Percentiles rank a stretch among this genome's conserved stretches.
Evolutionary conservation across 2,329 filamentous ascomycete species (phyloP).

Genomic region (Hypoxylon sp.): DNA sequence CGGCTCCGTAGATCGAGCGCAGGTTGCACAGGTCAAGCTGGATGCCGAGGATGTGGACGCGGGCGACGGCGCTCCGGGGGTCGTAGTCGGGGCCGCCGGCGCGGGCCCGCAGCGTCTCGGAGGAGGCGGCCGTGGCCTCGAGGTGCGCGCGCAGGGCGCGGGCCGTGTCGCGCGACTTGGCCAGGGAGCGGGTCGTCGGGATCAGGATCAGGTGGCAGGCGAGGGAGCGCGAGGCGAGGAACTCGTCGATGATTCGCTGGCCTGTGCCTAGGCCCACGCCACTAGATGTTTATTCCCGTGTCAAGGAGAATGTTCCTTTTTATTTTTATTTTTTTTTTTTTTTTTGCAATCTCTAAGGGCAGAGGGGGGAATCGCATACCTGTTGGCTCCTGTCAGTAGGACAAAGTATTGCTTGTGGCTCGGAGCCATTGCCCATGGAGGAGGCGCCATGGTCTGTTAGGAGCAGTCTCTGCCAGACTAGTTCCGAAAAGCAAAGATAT

Average conservation of each 20-base stretch:
- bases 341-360: neutral
- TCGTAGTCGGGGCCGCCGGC: slow-evolving; percentile 54
- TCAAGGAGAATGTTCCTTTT: slow-evolving; percentile 25
- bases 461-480: neutral
- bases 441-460: slow-evolving; percentile 41
- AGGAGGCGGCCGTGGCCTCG: slow-evolving; percentile 58
- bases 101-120: slow-evolving; percentile 54
- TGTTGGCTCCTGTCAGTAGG: slow-evolving; percentile 51
- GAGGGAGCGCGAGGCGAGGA: slow-evolving; percentile 75
- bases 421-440: slow-evolving; percentile 49
- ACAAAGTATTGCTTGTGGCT: slow-evolving; percentile 51
- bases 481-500: neutral
- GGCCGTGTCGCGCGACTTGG: slow-evolving; percentile 81
- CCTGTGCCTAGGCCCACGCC: slow-evolving; percentile 88
- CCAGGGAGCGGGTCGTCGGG: slow-evolving; percentile 80
- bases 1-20: slow-evolving; percentile 61
- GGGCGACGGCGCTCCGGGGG: slow-evolving; percentile 57
- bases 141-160: slow-evolving; percentile 72
- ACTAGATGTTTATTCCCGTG: slow-evolving; percentile 60
- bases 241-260: slow-evolving; percentile 89
- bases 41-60: slow-evolving; percentile 69
- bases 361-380: slow-evolving; percentile 43
- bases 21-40: slow-evolving; percentile 72
- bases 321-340: neutral
- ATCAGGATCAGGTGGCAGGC: slow-evolving; percentile 80